phyloP scores from a whole-genome alignment of 2,329 filamentous ascomycete species.

The Fusarium sulawesiense region DNA sequence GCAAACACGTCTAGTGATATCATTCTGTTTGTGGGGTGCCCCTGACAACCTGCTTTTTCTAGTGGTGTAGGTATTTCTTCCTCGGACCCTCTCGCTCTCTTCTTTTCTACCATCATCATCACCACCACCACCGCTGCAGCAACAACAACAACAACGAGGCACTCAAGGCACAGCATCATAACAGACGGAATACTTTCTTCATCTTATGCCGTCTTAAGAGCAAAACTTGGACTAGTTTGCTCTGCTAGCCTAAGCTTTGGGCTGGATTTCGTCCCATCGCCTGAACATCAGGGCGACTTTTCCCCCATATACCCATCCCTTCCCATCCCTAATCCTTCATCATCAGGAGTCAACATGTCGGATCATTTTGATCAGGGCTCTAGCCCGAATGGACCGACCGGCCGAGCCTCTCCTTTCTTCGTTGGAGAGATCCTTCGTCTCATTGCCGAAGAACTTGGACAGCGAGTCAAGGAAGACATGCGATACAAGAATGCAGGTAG shows the following conservation, averaged over 20 bases:
- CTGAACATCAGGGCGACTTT: not conserved
- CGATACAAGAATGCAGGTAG: not conserved
- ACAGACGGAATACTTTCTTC: not conserved
- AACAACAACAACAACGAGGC: not conserved
- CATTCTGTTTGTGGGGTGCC: constrained; percentile 3
- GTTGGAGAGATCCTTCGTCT: not conserved
- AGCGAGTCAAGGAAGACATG: not conserved
- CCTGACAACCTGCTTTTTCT: constrained; percentile 6
- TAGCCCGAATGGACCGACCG: not conserved
- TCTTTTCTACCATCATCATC: not conserved
- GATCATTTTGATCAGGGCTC: not conserved
- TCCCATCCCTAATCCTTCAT: not conserved
- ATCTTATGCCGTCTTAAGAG: not conserved
- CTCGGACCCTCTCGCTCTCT: not conserved
- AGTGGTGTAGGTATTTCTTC: constrained; percentile 3
- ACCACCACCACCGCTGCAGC: not conserved
- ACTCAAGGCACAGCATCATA: not conserved
- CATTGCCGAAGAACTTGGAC: constrained; percentile 4
- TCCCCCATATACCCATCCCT: not conserved
- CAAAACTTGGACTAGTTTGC: not conserved
- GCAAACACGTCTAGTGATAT: not conserved
- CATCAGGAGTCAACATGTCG: not conserved
- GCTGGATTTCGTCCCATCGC: not conserved
- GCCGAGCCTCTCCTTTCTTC: not conserved
- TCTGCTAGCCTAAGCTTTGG: not conserved